Base-by-base conservation (phyloP, 208 protist genomes). In the Naegleria fowleri region DNA sequence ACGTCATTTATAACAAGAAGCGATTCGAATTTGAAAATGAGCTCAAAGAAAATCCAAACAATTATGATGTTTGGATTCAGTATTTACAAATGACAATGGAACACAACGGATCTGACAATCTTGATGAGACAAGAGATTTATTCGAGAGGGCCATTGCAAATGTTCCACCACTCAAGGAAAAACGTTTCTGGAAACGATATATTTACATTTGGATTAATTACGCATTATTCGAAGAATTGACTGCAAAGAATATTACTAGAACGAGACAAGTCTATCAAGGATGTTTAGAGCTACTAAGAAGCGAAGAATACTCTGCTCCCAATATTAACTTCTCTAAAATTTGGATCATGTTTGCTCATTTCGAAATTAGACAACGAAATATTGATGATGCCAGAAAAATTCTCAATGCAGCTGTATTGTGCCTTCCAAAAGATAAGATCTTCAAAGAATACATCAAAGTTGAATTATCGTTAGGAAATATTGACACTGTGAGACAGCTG, bases 61-160 rank as follows among this genome's bases (percentile, higher is more conserved):
- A 98, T 90, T 98, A 98, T 93, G 97, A 98, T 92, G 84, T 92
- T 11, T 98, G 97, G 97, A 98, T 98, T 90, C 96, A 98, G 90
- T 98, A 98, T 90, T 91, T 96, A 25, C 84, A 94, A 43, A 90
- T 97, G 41, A 29, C 55, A 29, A 94, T 95, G 89, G 94, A 96
- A 87, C 43, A 79, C 55, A 93, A 97, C 75, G 43, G 29, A 39
- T 40, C 75, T 38, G 93, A 93, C 2, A 90, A 96, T 19, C 15
- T 92, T 0, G 92, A 92, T 15, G 58, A 59, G 29, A 83, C 93
- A 13, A 92, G 97, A 16, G 95, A 98, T 13, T 85, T 97, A 22
- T 98, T 97, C 90, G 96, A 98, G 90, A 79, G 97, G 11, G 96
- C 97, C 22, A 98, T 98, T 83, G 92, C 94, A n/a, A 93, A 97